A percentile compares a stretch with the other conserved stretches of the same genome.
phyloP scores from a whole-genome alignment of 768 basidiomycete species.

The Aureoboletus auriporus region DNA sequence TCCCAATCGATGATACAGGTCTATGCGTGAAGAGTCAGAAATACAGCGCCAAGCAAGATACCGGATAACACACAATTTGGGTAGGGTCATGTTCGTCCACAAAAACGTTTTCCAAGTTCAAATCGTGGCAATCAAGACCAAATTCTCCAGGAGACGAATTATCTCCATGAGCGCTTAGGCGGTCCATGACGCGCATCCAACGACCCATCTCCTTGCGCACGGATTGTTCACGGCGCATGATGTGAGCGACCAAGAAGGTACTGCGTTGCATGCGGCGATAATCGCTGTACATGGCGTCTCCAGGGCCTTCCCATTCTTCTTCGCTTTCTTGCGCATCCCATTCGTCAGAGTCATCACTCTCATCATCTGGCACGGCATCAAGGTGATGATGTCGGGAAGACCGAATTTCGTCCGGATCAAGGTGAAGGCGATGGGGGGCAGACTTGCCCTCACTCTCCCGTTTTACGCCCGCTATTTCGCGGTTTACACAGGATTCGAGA shows the following conservation, averaged over 20 bases:
- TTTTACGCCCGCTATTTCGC: constrained; percentile 73
- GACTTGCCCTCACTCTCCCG: constrained; percentile 75
- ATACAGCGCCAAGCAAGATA: neutral
- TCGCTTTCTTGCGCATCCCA: constrained; percentile 79
- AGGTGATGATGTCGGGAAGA: constrained; percentile 69
- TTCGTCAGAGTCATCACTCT: constrained; percentile 75
- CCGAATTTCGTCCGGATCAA: constrained; percentile 75
- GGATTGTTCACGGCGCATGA: constrained; percentile 55
- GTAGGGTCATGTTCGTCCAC: constrained; percentile 67
- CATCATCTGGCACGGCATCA: constrained; percentile 64
- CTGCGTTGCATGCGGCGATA: constrained; percentile 78
- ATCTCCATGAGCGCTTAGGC: constrained; percentile 37
- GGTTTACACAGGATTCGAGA: constrained; percentile 57
- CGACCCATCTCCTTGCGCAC: constrained; percentile 69
- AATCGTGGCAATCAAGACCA: constrained; percentile 79
- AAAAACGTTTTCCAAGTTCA: constrained; percentile 82
- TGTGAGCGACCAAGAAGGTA: constrained; percentile 74
- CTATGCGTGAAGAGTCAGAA: constrained; percentile 33
- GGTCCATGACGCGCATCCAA: constrained; percentile 68
- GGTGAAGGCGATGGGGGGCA: constrained; percentile 72
- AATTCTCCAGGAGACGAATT: constrained; percentile 51
- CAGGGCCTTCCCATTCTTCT: constrained; percentile 69
- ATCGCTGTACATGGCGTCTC: constrained; percentile 76
- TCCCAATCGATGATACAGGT: constrained; percentile 91
- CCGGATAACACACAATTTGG: constrained; percentile 54